Base-by-base conservation (phyloP, 352 stramenopile species). In the Phytophthora fragariae region DNA sequence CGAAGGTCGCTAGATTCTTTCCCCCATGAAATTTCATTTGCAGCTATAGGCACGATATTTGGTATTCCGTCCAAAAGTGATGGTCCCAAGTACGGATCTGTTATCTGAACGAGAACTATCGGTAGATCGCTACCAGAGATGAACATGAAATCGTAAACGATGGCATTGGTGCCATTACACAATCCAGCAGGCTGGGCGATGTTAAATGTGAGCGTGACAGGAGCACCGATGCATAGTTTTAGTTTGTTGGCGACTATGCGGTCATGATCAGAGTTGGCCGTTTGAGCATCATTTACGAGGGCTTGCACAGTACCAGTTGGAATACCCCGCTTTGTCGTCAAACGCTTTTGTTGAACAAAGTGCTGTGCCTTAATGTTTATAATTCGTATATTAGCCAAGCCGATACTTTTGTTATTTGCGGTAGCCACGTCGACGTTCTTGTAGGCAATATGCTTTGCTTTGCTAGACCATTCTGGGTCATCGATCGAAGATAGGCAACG, bases 1-100 rank as follows among this genome's bases (percentile, higher is more conserved):
- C 67, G 27, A 49, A 55, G n/a, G 72, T 37, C 33, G 21, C 53
- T 84, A 65, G 62, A 74, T 84, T 37, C 44, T 67, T 44, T 44
- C 37, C 12, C 37, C 37, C 37, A 44, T 2, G 37, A 44, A 12
- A 14, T 14, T 10, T 44, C 37, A 1, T 44, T 44, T 14, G 37
- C 9, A 4, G 37, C 37, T 10, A 44, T 44, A 10, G 37, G 12
- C 12, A 44, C 37, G 8, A 44, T 44, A 14, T 44, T 44, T 44
- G 37, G 37, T 44, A 44, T 14, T 1, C 12, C 12, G 9, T 44
- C 37, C 12, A 44, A 14, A 14, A 44, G 8, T 15, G 37, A 44
- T 15, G 37, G 37, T 14, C 37, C 37, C 12, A 44, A 14, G 12
- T 44, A 44, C 12, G 37, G 8, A 44, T 44, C 37, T 44, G 37